Percentiles rank a stretch among this genome's conserved stretches.
These are phyloP conservation scores for Mycena leptocephala DNA, from an alignment of 768 basidiomycete genomes.

Conservation along the genomic window DNA sequence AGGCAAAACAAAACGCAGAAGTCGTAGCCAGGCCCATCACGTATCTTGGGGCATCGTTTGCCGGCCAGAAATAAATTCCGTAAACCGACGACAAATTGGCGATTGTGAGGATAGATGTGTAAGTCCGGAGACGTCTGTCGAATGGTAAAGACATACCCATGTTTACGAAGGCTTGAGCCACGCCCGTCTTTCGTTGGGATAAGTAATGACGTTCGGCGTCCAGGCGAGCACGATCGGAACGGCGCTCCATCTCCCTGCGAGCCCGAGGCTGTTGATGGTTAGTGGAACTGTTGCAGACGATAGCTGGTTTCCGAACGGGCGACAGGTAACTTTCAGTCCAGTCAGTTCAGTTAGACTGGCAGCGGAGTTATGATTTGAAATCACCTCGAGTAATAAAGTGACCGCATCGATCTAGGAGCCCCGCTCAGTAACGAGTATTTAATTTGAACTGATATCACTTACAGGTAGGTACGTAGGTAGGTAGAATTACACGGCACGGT, in stretches of 20 bases:
- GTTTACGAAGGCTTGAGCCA: constrained; percentile 29
- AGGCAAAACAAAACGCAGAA: constrained; percentile 32
- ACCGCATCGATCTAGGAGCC: constrained; percentile 26
- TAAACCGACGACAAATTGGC: constrained; percentile 32
- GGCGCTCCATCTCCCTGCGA: constrained; percentile 30
- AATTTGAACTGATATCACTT: constrained; percentile 14
- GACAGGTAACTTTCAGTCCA: constrained; percentile 21
- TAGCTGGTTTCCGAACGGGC: constrained; percentile 19
- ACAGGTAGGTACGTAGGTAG: too few species aligned
- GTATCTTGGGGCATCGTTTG: constrained; percentile 31
- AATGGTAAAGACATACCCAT: constrained; percentile 28
- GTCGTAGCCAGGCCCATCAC: constrained; percentile 29
- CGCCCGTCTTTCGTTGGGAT: constrained; percentile 33
- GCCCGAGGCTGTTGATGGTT: constrained; percentile 25
- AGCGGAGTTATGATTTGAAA: constrained; percentile 12
- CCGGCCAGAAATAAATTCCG: constrained; percentile 27
- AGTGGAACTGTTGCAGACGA: constrained; percentile 5
- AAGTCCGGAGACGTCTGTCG: constrained; percentile 15
- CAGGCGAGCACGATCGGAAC: constrained; percentile 31
- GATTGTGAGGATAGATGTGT: constrained; percentile 22
- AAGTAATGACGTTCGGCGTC: constrained; percentile 25
- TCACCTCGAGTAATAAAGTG: constrained; percentile 31
- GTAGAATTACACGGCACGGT: too few species aligned
- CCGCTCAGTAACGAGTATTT: constrained; percentile 14
- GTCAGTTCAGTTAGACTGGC: constrained; percentile 14